Evolutionary conservation across 2,329 filamentous ascomycete genomes (phyloP), one percentile per base, ranked within the genome.

Genomic region (Samsoniella hepiali): DNA sequence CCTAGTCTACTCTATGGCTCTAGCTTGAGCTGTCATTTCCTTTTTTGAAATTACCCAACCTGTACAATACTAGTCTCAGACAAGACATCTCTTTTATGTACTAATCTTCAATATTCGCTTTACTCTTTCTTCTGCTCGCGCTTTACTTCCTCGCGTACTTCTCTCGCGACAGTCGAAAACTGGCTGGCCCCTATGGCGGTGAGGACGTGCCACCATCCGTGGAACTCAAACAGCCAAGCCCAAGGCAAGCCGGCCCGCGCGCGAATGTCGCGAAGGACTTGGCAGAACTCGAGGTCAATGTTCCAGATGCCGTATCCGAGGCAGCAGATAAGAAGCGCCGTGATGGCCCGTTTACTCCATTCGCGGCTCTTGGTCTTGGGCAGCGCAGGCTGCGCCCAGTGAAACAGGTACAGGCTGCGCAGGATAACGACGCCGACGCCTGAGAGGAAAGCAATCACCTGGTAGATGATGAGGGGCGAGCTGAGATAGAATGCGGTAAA

Each of bases 121-220:
- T 61, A 54, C 7, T 44, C 27, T n/a, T 45, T 61, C 49, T 53
- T 55, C 38, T 70, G 67, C 58, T 68, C 68, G 7, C 63, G 58
- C 9, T 53, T 61, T 40, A 66, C 65, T 50, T 71, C 69, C 6
- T 66, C 66, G 2, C 67, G 68, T 13, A 73, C 65, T n/a, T 74
- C 72, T 51, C 72, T 67, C 42, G 65, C 65, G 27, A 74, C 68
- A 2, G 68, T 64, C 71, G 79, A 79, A 50, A 76, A 77, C 54
- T 70, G 69, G 31, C 77, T 78, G 5, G 84, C 83, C 1, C 82
- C 80, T 27, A 84, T 74, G 0, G 83, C 85, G 0, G 85, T 88
- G 32, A 86, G 73, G 17, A 88, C 72, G 67, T 88, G 85, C 85
- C 85, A 88, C 85, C 84, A 88, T 1, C 84, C 85, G 68, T 88